Conservation (phyloP, 257 asterid species). For the Anisodus acutangulus region DNA sequence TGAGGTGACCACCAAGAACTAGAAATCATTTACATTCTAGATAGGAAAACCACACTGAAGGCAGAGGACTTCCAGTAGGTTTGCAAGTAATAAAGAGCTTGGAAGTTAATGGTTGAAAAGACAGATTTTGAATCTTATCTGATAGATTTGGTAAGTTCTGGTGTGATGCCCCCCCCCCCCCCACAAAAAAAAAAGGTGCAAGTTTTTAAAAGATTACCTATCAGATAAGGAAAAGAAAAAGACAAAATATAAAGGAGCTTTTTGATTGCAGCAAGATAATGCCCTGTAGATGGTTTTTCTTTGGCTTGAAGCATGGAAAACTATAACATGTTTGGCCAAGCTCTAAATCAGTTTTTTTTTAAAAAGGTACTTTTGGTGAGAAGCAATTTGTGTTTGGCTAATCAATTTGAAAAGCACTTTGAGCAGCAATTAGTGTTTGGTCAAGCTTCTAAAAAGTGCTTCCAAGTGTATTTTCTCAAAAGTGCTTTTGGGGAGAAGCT, state of each 20-base stretch:
- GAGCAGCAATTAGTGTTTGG: no score
- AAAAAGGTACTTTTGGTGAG: no score
- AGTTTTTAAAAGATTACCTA: not conserved
- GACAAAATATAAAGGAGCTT: not conserved
- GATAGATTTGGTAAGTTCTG: not conserved
- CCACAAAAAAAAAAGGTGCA: not conserved
- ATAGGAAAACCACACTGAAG: not conserved
- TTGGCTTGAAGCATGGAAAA: constrained; percentile 8
- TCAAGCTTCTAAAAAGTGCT: no score
- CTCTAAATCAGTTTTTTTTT: no score
- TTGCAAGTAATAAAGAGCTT: constrained; percentile 19
- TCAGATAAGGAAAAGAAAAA: not conserved
- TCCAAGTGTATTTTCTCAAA: no score
- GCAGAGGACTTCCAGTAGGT: constrained; percentile 13
- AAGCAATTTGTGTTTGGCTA: no score
- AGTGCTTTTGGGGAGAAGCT: no score
- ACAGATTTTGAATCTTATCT: not conserved
- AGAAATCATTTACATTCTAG: not conserved
- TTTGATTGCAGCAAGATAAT: constrained; percentile 21
- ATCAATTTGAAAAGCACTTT: no score
- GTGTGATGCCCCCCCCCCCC: not conserved
- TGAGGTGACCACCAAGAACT: not conserved
- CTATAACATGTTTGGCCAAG: no score
- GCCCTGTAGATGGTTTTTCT: not conserved
- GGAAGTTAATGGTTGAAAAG: constrained; percentile 13